A percentile compares a stretch with the other conserved stretches of the same genome.
Evolutionary conservation across 768 basidiomycete genomes (phyloP).

Genomic region (Macrolepiota fuliginosa): DNA sequence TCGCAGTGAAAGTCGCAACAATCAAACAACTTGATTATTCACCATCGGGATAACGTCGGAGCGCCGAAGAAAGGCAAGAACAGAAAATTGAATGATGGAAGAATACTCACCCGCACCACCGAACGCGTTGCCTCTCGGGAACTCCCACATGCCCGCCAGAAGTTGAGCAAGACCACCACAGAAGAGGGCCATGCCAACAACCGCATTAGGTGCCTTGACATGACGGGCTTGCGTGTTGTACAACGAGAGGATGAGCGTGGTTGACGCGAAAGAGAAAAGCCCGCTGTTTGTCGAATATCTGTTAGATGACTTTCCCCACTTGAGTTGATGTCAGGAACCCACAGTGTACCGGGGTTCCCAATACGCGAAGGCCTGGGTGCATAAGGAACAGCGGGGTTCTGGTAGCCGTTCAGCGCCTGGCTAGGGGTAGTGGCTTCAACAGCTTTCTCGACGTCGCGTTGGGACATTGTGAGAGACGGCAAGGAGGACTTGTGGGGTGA

Average conservation of each 20-base stretch:
- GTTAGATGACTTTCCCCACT: conserved; percentile 7
- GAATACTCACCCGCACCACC: conserved; percentile 65
- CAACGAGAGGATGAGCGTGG: conserved; percentile 76
- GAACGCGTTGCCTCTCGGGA: conserved; percentile 66
- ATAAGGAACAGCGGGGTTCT: not conserved
- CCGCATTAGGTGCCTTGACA: conserved; percentile 59
- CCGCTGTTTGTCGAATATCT: conserved; percentile 42
- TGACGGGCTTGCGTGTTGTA: conserved; percentile 62
- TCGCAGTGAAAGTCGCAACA: not conserved
- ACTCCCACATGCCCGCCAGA: conserved; percentile 90
- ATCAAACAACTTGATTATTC: not conserved
- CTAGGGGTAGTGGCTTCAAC: conserved; percentile 26
- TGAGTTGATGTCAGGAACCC: conserved; percentile 17
- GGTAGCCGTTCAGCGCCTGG: conserved; percentile 22
- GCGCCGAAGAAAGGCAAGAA: conserved; percentile 1
- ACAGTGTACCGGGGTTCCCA: conserved; percentile 64
- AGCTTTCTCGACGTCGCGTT: conserved; percentile 36
- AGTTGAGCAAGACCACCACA: conserved; percentile 84
- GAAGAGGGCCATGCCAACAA: conserved; percentile 85
- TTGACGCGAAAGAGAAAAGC: conserved; percentile 80
- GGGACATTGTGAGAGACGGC: conserved; percentile 14
- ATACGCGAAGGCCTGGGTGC: conserved; percentile 33
- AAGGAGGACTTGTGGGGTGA: not conserved
- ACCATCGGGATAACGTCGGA: not conserved
- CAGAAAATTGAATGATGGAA: not conserved